Evolutionary conservation across 495 filamentous ascomycete genomes (phyloP), one percentile per base, ranked within the genome.

Genomic region (Podospora anserina): DNA sequence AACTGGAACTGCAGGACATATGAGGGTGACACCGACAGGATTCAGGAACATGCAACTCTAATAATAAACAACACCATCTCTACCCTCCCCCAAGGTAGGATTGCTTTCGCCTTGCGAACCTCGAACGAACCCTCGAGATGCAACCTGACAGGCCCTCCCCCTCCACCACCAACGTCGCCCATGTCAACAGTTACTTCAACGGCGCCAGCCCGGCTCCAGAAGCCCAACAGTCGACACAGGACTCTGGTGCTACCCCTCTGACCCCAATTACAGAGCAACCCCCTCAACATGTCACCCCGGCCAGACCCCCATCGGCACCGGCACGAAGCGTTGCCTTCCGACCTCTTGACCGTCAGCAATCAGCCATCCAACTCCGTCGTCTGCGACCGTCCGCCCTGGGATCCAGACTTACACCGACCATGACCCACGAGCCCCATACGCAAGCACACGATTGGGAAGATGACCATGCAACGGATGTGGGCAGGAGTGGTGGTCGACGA

Each of bases 361-460:
- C 70, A 15, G 70, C 68, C 23, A 72, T 72, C 57, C 70, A 65
- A 15, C 64, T 72, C 20, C 70, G 70, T 13, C 63, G 70, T 19
- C 64, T 72, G 11, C 57, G 70, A 23, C 58, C 49, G 5, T 49
- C 64, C 5, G 30, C 64, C 2, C n/a, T 58, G 23, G n/a, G 55
- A 19, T 64, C 67, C 4, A 65, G 65, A 18, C 56, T 67, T 4
- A 16, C 1, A 5, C 64, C 30, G 5, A 23, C 57, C 11, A 32
- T 23, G 19, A 15, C 15, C n/a, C 16, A 49, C 54, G 60, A 65
- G 13, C 64, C 61, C 27, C 56, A 62, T 9, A 60, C 61, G 11
- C 20, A 53, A 49, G 58, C 58, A 58, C 66, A 30, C 19, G 58
- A 55, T 20, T 64, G 23, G 66, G 58, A n/a, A 20, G n/a, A 58